Evolutionary conservation across 257 asterid species (phyloP).

Genomic region (Oldenlandia corymbosa): DNA sequence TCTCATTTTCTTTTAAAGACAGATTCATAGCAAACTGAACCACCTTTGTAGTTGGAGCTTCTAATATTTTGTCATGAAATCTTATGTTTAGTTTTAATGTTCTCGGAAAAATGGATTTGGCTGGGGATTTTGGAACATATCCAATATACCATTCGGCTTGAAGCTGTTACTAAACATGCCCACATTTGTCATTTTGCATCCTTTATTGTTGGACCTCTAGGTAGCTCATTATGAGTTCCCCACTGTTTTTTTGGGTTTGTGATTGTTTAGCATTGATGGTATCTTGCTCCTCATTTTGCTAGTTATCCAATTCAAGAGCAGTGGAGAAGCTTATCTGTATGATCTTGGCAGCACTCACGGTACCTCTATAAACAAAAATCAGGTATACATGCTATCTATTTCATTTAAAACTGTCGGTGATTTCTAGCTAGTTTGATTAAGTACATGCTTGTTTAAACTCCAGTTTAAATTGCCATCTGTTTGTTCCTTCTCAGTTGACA

Average conservation of each 20-base stretch:
- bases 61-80: neutral
- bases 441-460: neutral
- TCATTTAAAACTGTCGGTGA: neutral
- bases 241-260: neutral
- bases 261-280: constrained; percentile 6
- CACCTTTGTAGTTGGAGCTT: neutral
- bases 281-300: constrained; percentile 24
- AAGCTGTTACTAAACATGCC: too few species aligned
- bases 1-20: neutral
- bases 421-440: neutral
- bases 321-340: constrained; percentile 66
- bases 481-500: neutral
- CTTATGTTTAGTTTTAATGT: neutral
- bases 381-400: constrained; percentile 39
- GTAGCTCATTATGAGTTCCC: neutral
- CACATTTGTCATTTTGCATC: too few species aligned
- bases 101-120: neutral
- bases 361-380: constrained; percentile 76
- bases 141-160: too few species aligned
- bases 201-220: too few species aligned
- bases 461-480: neutral
- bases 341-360: constrained; percentile 97
- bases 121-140: too few species aligned
- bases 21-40: neutral
- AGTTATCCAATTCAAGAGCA: constrained; percentile 91